Conservation (phyloP, 2,329 filamentous ascomycete species). For the Colletotrichum lindemuthianum region DNA sequence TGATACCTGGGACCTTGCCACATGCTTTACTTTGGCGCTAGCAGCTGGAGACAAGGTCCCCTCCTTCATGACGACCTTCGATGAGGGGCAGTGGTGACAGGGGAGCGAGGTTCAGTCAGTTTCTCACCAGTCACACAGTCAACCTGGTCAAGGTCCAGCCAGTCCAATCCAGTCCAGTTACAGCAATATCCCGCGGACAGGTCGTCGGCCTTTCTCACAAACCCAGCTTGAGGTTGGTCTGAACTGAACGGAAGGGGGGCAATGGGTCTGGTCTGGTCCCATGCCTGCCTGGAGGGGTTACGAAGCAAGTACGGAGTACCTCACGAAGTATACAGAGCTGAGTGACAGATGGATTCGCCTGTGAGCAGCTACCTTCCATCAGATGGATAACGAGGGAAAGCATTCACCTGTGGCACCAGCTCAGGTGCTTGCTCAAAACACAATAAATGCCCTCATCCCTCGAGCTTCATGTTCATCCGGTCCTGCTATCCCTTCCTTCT, state of each 20-base stretch:
- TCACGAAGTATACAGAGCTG: neutral
- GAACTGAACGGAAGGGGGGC: constrained; percentile 9
- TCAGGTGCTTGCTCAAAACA: constrained; percentile 1
- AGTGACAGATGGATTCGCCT: neutral
- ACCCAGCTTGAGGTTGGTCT: constrained; percentile 15
- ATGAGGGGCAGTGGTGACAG: constrained; percentile 15
- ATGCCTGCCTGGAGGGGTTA: neutral
- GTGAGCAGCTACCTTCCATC: too few relatives aligned
- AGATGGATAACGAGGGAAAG: too few relatives aligned
- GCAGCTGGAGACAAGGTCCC: constrained; percentile 35
- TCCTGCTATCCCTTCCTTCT: constrained; percentile 9
- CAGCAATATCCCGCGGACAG: neutral
- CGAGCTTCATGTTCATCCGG: constrained; percentile 26
- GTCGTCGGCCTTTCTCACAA: constrained; percentile 7
- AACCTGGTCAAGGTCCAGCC: neutral
- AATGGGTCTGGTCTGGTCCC: constrained; percentile 21
- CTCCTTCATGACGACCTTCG: constrained; percentile 24
- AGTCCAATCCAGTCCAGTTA: constrained; percentile 4
- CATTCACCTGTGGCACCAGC: constrained; percentile 7
- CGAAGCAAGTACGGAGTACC: too few relatives aligned
- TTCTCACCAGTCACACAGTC: constrained; percentile 13
- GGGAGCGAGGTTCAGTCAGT: constrained; percentile 15
- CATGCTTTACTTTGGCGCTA: constrained; percentile 25
- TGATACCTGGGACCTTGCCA: constrained; percentile 6
- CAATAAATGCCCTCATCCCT: constrained; percentile 34